Evolutionary conservation across 768 basidiomycete genomes (phyloP), one percentile per base, ranked within the genome.

Genomic region (Lactarius pseudohatsudake): DNA sequence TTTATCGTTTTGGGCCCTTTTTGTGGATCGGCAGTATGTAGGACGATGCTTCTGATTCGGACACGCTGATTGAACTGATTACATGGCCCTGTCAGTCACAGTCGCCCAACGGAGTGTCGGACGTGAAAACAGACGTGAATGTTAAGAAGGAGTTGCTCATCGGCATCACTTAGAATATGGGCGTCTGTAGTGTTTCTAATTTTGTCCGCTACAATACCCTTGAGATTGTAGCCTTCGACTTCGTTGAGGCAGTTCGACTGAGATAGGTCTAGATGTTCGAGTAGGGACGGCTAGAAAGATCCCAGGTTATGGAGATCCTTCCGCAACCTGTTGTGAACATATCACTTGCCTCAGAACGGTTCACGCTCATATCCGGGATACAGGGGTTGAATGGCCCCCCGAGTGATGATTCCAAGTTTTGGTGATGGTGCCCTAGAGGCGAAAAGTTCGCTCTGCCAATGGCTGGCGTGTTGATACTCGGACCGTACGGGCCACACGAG

Each of bases 211-310:
- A 90, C 68, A 64, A 91, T 81, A 28, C 81, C 78, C 68, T 81
- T 81, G 56, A 91, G 72, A 41, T 81, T 78, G 73, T 89, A 85
- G 0, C 70, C 72, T 2, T 70, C 62, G 40, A 80, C 74, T 72
- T 92, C 91, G 73, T 92, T 92, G 70, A 92, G 81, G 71, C 90
- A 91, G 66, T 84, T 85, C 59, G 86, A 74, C 73, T 91, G 88
- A 2, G 79, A 76, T 22, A 64, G 34, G 50, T 70, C 69, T 47
- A 70, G 60, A 61, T 56, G 53, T 32, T 70, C 67, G 54, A 70
- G 66, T 41, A 70, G 18, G 36, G 67, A 69, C 8, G 5, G 47
- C 10, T 61, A 32, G 32, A 26, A 54, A 28, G 68, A 62, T 36
- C 54, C 57, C 61, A 30, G 26, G 50, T 10, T 45, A 38, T 59